A percentile compares a stretch with the other conserved stretches of the same genome.
These are phyloP conservation scores for Aegilops sharonensis DNA, from an alignment of 176 grass and related monocot species.

Conservation along the genomic window DNA sequence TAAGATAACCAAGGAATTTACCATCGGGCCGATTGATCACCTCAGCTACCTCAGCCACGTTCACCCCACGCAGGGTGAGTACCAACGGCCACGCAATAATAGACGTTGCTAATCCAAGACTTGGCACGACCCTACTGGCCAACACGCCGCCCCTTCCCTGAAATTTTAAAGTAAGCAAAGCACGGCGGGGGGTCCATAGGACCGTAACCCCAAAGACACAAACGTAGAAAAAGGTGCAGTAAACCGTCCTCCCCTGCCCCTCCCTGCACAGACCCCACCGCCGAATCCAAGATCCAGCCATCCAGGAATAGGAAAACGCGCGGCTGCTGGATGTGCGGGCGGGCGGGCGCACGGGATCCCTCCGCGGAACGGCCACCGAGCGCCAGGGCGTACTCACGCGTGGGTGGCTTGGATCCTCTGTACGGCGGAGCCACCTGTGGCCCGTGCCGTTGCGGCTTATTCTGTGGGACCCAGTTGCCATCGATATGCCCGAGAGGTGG, in stretches of 20 bases:
- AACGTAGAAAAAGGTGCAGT: neutral
- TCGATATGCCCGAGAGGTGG: neutral
- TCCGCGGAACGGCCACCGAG: neutral
- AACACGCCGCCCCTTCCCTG: neutral
- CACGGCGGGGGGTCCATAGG: neutral
- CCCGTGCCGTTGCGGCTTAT: neutral
- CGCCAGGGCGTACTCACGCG: conserved; percentile 24
- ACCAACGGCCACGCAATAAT: neutral
- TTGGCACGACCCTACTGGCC: neutral
- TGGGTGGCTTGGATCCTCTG: conserved; percentile 39
- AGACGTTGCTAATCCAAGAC: neutral
- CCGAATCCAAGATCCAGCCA: neutral
- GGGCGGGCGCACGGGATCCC: conserved; percentile 25
- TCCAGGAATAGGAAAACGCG: too few relatives aligned
- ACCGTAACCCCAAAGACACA: neutral
- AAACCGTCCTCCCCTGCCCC: neutral
- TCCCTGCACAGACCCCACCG: neutral
- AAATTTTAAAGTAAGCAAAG: neutral
- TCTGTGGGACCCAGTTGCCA: neutral
- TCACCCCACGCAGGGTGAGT: neutral
- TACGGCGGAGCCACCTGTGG: neutral
- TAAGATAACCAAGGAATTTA: neutral
- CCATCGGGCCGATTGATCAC: neutral
- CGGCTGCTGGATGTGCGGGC: neutral
- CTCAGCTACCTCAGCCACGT: neutral